A percentile compares a stretch with the other conserved stretches of the same genome.
Conservation (phyloP, 139 green algal species). For the Gonium pectorale region DNA sequence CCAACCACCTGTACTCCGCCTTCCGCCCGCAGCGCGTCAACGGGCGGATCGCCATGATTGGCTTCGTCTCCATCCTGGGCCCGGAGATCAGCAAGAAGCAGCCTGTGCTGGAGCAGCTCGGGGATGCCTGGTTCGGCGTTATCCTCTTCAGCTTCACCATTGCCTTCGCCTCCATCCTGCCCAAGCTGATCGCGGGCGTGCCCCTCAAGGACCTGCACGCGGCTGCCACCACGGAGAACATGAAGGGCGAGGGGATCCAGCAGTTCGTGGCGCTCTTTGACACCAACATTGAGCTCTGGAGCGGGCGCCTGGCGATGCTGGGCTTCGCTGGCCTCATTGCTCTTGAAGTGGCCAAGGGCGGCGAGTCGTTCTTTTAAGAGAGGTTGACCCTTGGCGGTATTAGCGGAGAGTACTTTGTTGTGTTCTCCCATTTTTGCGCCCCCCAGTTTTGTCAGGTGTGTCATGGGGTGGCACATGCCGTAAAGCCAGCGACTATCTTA, state of each 20-base stretch:
- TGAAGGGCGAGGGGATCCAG: constrained; percentile 41
- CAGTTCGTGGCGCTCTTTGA: constrained; percentile 61
- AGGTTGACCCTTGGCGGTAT: too few species aligned
- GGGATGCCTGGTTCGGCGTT: constrained; percentile 16
- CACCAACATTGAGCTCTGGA: constrained; percentile 63
- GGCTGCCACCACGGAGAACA: constrained; percentile 56
- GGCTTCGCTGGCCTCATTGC: constrained; percentile 55
- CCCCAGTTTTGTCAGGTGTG: too few species aligned
- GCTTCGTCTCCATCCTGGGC: constrained; percentile 55
- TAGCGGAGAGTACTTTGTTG: too few species aligned
- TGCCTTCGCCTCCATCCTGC: constrained; percentile 57
- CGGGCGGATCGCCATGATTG: constrained; percentile 66
- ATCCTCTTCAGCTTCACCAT: constrained; percentile 55
- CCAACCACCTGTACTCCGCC: neutral
- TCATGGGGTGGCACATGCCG: too few species aligned
- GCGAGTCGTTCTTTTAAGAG: constrained; percentile 69
- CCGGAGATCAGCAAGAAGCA: constrained; percentile 53
- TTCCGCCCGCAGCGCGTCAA: constrained; percentile 56
- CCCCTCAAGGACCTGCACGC: constrained; percentile 62
- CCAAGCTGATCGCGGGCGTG: constrained; percentile 59
- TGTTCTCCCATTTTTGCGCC: too few species aligned
- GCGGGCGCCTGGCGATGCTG: constrained; percentile 67
- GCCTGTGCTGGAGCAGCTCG: constrained; percentile 60
- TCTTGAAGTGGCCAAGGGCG: constrained; percentile 55
- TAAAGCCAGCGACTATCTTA: too few species aligned